Base-by-base conservation (phyloP, 78 protist genomes). In the Monosiga brevicollis region DNA sequence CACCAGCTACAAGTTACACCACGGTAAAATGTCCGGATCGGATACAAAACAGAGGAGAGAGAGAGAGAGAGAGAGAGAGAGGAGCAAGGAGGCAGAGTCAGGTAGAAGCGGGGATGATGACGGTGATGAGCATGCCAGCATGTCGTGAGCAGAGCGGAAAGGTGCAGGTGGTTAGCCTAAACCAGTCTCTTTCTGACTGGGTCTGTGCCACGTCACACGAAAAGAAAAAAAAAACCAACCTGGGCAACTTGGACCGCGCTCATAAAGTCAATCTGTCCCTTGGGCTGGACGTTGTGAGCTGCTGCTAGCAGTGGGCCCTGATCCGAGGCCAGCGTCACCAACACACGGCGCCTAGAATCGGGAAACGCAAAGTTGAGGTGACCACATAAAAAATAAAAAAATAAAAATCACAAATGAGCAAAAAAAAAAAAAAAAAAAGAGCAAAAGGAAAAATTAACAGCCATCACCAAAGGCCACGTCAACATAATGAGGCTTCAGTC, bases 251-350 rank as follows among this genome's bases (percentile, higher is more conserved):
- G 90, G 80, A 87, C 79, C 84, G 80, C 38, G 87, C 78, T 55
- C 80, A 79, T 54, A 75, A 90, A 10, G 79, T 87, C 85, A 36
- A 34, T 42, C 36, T 75, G 55, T 11, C 90, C 90, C 29, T 3
- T 42, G 49, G 76, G 42, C 76, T 83, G 79, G 32, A 84, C 37
- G 36, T 75, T 62, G 42, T 83, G 77, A 32, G 78, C 80, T 11
- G 40, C 24, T 22, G 82, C 54, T 25, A 78, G 78, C 35, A 84
- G 36, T 89, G 85, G 49, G 81, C 84, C 84, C 80, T 54, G 25
- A n/a, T 92, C 95, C 24, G 74, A 75, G 10, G 95, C 89, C 41
- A 89, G 85, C n/a, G 92, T 92, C 36, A 86, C 91, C 73, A 92
- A 81, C 75, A 92, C 87, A 42, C 84, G 89, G 73, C 86, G 85